Evolutionary conservation across 345 rosid genomes (phyloP).

Genomic region (Eucalyptus regnans): DNA sequence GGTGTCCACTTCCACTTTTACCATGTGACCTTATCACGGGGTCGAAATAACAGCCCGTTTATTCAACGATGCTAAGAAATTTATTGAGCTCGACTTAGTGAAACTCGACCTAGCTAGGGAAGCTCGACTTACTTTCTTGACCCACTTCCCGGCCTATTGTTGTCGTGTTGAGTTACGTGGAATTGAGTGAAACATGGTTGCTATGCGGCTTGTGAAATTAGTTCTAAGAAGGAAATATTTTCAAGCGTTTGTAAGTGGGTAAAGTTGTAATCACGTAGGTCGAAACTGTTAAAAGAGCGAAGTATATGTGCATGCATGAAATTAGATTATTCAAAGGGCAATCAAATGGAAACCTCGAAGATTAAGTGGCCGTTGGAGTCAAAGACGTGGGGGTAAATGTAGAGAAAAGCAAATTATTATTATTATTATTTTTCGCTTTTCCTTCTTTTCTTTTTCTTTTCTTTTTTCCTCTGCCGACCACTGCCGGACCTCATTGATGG

Average conservation of each 20-base stretch:
- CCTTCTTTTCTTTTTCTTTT: too few relatives aligned
- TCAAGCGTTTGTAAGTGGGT: background rate
- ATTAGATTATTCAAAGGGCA: background rate
- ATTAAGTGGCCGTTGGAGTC: background rate
- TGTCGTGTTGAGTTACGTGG: background rate
- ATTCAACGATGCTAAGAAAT: background rate
- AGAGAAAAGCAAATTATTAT: background rate
- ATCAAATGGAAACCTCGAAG: background rate
- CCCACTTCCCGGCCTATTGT: background rate
- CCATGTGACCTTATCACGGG: background rate
- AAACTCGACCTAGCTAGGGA: background rate
- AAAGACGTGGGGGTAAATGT: background rate
- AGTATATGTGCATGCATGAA: background rate
- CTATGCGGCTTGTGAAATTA: background rate
- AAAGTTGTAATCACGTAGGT: background rate
- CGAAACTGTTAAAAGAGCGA: background rate
- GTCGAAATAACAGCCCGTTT: background rate
- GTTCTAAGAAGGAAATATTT: background rate
- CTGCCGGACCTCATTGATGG: rapidly evolving
- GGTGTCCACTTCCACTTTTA: background rate
- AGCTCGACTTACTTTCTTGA: background rate
- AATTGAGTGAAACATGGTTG: background rate
- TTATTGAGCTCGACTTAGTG: background rate
- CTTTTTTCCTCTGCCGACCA: rapidly evolving
- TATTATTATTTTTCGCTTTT: too few relatives aligned